Evolutionary conservation across 108 stramenopile species (phyloP), one percentile per base, ranked within the genome.

Genomic region (Pseudonitzschia multiseries): DNA sequence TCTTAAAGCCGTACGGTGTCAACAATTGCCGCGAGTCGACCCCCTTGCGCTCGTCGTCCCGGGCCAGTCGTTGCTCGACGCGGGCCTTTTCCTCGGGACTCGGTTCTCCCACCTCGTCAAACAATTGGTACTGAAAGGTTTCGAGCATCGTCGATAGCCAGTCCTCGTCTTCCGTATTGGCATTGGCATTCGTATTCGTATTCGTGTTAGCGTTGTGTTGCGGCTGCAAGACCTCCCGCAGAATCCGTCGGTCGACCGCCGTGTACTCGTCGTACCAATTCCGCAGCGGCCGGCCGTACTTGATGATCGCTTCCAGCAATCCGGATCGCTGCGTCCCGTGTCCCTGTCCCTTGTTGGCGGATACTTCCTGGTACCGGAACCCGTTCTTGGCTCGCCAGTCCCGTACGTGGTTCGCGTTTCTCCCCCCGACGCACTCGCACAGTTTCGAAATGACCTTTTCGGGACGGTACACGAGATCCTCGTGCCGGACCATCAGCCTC

Each of bases 371-470:
- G 60, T 80, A 83, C 56, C 75, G 71, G 76, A 89, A 89, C 14
- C 52, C 61, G 10, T 46, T 44, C 18, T 10, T 20, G 20, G 41
- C 61, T 24, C 73, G 48, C 33, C 54, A 52, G 27, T 56, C 70
- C 0, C 8, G 5, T 31, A 73, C 44, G 5, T 33, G 3, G 21
- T 51, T 31, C 13, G n/a, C 12, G 29, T 73, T 63, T 28, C 42
- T 56, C 2, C 87, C 90, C 1, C 90, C 90, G 5, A 72, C 86
- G 65, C 90, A 91, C 21, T 80, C 71, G 57, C 90, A 91, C 44
- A 91, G 57, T 10, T 75, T 67, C 29, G 70, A 61, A 13, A 84
- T 75, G 22, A 87, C 81, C 69, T 84, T 69, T 62, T 82, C 81
- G 4, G 88, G 86, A 40, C 81, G 79, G 57, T 82, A 85, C 1